phyloP scores from a whole-genome alignment of 306 rosid species.

The Fragaria ananassa region DNA sequence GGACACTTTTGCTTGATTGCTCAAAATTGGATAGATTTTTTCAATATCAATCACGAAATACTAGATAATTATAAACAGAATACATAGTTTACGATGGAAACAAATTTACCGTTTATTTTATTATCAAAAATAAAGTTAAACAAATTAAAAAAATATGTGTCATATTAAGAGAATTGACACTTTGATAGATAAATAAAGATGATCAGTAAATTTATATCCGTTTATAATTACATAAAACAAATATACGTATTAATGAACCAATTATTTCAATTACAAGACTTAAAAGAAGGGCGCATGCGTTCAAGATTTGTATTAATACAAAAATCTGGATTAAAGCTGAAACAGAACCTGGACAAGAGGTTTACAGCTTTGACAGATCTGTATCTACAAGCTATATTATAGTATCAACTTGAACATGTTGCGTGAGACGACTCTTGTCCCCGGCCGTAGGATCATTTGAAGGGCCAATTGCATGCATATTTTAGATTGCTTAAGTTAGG shows the following conservation, averaged over 20 bases:
- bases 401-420: constrained; percentile 14
- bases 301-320: not conserved
- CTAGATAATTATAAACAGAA: too few species aligned
- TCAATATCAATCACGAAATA: not conserved
- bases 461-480: constrained; percentile 31
- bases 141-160: too few species aligned
- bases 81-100: too few species aligned
- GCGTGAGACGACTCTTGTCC: constrained; percentile 32
- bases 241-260: too few species aligned
- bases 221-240: too few species aligned
- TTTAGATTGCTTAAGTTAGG: not conserved
- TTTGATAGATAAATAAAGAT: too few species aligned
- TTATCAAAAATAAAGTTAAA: too few species aligned
- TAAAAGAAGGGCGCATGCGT: not conserved
- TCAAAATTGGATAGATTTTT: not conserved
- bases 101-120: too few species aligned
- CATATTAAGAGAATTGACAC: too few species aligned
- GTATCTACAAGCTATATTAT: not conserved
- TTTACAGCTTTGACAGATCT: not conserved
- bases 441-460: constrained; percentile 40
- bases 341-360: not conserved
- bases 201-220: too few species aligned
- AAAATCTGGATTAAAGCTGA: not conserved
- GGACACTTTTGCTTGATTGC: not conserved
- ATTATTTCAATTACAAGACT: too few species aligned